Percentiles rank a stretch among this genome's conserved stretches.
Conservation (phyloP, 371 early-diverging fungal genomes). For the Mortierella sp. region DNA sequence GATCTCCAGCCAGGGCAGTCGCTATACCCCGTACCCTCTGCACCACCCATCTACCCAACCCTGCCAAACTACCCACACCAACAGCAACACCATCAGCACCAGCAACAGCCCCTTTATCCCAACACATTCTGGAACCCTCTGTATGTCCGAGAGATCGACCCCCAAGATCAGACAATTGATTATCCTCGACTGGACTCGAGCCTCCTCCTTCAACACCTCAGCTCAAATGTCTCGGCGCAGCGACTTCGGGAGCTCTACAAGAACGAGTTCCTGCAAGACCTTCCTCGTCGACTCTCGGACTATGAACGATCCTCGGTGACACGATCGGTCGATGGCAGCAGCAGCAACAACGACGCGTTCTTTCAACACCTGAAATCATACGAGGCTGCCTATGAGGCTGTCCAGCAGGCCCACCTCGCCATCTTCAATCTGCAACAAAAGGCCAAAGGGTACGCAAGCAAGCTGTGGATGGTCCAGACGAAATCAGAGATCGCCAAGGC, state of each 20-base stretch:
- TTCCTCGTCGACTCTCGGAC: slow-evolving; percentile 13
- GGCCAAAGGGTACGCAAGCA: slow-evolving; percentile 56
- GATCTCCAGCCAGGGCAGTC: slow-evolving; percentile 18
- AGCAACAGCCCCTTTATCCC: neutral
- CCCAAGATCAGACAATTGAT: neutral
- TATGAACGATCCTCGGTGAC: slow-evolving; percentile 5
- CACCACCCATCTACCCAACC: slow-evolving; percentile 19
- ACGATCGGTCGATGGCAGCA: slow-evolving; percentile 3
- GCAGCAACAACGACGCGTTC: slow-evolving; percentile 10
- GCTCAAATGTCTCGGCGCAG: neutral
- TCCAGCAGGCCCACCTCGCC: slow-evolving; percentile 38
- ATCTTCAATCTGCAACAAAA: slow-evolving; percentile 43
- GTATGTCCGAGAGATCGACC: too few relatives aligned
- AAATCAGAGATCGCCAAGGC: slow-evolving; percentile 50
- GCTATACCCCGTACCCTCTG: slow-evolving; percentile 17
- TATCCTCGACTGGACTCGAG: slow-evolving; percentile 12
- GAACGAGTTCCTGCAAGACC: slow-evolving; percentile 19
- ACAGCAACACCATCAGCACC: slow-evolving; percentile 13
- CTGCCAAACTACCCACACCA: neutral
- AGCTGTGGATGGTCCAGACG: slow-evolving; percentile 55
- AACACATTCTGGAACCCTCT: neutral
- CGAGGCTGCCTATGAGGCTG: slow-evolving; percentile 36
- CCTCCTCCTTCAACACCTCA: neutral
- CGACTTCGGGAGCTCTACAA: slow-evolving; percentile 22
- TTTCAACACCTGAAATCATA: slow-evolving; percentile 26